Evolutionary conservation across 2,329 filamentous ascomycete genomes (phyloP), one percentile per base, ranked within the genome.

Genomic region (Stagonosporopsis chrysanthemi): DNA sequence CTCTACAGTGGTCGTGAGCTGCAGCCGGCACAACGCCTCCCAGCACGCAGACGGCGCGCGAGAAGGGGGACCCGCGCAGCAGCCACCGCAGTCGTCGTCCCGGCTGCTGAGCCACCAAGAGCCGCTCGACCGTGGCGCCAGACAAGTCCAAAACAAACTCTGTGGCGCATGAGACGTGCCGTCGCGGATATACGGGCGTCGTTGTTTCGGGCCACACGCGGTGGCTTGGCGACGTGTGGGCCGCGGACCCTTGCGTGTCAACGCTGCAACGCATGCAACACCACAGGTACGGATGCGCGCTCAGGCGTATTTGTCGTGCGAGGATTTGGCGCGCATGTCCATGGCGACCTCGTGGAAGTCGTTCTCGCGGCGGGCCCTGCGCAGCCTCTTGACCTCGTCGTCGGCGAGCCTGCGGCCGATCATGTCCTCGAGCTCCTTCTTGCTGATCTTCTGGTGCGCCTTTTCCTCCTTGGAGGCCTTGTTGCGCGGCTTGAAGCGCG

Each of bases 331-430:
- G 77, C 94, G 95, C 52, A 97, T 81, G 78, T 96, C 88, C 63
- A 98, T 78, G 70, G 97, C 78, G 66, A 86, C 86, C 79, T 98
- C 93, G 74, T 97, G 90, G 74, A 95, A 97, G 74, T 94, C 88
- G 0, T 95, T 95, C 67, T 97, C 90, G 67, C 87, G 85, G 73
- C 91, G 85, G 31, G 95, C 92, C 77, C 82, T 89, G 82, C 96
- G 96, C 72, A 99, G 75, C 74, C 82, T 85, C 78, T 85, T 89
- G 39, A 97, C 91, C 78, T 99, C 95, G 53, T 94, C 89, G 69
- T 98, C 93, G 14, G 91, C 85, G 50, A 97, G 76, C 55, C 81
- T 83, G 59, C 92, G 80, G 1, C 93, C 93, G 0, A 89, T 91
- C 3, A 90, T 88, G 42, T 87, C 88, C 78, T 97, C 93, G 43